phyloP scores from a whole-genome alignment of 1,284 basidiomycete species.

The Puccinia hordei region DNA sequence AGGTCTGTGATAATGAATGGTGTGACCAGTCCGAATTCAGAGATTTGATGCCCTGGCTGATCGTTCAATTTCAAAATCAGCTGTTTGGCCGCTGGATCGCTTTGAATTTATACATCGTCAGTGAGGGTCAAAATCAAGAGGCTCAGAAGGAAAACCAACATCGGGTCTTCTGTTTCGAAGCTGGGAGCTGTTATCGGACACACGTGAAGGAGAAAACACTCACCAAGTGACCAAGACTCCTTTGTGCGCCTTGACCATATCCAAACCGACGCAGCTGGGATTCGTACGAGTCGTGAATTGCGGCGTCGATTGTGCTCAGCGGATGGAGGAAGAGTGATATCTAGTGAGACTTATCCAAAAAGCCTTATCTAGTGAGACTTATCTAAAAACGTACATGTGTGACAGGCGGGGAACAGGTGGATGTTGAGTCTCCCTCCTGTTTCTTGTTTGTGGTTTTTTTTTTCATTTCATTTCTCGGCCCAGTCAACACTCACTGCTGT shows the following conservation, averaged over 20 bases:
- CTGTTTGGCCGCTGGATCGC: conserved; percentile 59
- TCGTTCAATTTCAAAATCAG: conserved; percentile 58
- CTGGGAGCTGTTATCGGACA: neutral
- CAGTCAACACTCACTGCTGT: neutral
- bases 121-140: neutral
- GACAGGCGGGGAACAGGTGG: conserved; percentile 1
- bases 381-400: no score
- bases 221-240: conserved; percentile 46
- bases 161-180: no score
- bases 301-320: neutral
- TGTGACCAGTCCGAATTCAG: conserved; percentile 34
- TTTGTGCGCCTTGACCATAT: conserved; percentile 34
- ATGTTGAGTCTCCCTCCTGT: neutral
- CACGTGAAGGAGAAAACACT: neutral
- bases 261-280: neutral
- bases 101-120: conserved; percentile 38
- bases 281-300: neutral
- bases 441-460: no score
- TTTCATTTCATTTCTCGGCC: neutral
- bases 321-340: no score
- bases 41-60: conserved; percentile 51
- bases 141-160: neutral
- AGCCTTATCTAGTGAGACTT: no score
- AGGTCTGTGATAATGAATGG: conserved; percentile 58
- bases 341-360: no score